phyloP scores from a whole-genome alignment of 345 rosid genomes.

The Citrus cavaleriei region DNA sequence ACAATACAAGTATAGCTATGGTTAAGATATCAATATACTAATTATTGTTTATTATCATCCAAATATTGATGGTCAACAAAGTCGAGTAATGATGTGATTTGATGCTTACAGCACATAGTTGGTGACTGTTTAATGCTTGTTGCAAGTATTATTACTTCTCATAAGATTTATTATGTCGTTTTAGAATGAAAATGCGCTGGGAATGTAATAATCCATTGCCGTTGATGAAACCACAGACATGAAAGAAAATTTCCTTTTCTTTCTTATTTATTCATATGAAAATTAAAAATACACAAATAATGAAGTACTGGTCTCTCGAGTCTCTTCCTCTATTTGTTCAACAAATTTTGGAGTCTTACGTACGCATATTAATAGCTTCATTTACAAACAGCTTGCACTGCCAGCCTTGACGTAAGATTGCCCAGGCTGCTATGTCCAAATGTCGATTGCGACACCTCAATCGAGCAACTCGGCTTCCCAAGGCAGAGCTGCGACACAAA shows the following conservation, averaged over 20 bases:
- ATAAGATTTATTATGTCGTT: too few relatives aligned
- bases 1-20: too few relatives aligned
- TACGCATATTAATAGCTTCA: not conserved
- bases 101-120: too few relatives aligned
- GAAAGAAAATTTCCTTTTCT: not conserved
- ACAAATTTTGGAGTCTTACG: not conserved
- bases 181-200: not conserved
- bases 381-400: slow-evolving; percentile 31
- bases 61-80: too few relatives aligned
- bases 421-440: slow-evolving; percentile 22
- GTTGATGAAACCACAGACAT: not conserved
- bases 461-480: slow-evolving; percentile 25
- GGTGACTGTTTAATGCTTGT: too few relatives aligned
- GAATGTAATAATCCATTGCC: not conserved
- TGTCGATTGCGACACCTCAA: slow-evolving; percentile 19
- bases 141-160: too few relatives aligned
- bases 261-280: not conserved
- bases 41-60: too few relatives aligned
- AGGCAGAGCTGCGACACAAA: slow-evolving; percentile 24
- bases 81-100: too few relatives aligned
- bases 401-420: slow-evolving; percentile 18
- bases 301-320: not conserved
- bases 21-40: too few relatives aligned
- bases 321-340: not conserved
- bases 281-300: too few relatives aligned